Evolutionary conservation across 1,284 basidiomycete species (phyloP), one percentile per base, ranked within the genome.

Genomic region (Papiliotrema laurentii): DNA sequence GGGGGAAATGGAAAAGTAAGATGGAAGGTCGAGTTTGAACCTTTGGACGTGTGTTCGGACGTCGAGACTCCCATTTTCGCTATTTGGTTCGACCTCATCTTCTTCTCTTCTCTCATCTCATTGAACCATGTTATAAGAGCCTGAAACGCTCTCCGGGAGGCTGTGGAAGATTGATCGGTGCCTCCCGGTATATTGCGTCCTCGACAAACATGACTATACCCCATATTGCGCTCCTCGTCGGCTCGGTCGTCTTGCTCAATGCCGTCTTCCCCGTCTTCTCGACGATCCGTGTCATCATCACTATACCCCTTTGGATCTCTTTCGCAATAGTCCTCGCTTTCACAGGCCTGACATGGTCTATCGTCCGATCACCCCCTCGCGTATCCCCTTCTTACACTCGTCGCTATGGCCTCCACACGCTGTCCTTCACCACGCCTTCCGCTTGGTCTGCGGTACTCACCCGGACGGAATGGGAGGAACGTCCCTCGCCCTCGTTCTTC

Each of bases 371-470:
- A 27, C 27, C 33, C n/a, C 41, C n/a, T 6, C 41, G 26, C 6
- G 14, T 21, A 18, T 43, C 41, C 5, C 41, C 41, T 5, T 43
- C 41, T n/a, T 21, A 43, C 19, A 11, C 11, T 18, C 45, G 37
- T 16, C 45, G 45, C 21, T 27, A 42, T 34, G 46, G 46, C 9
- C 37, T 40, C 21, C 36, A 16, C 11, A 28, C 86, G 0, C 77
- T 91, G 41, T 79, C 81, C 2, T 92, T 93, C 75, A 88, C 88
- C 6, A 89, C 88, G 1, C 86, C 88, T 13, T 89, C 90, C 46
- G 89, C 89, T 35, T 93, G 89, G 89, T 86, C 90, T 63, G 87
- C 84, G 1, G 84, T 89, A 35, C 77, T 87, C 38, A 90, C 82
- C 35, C 81, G 88, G 24, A 86, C 85, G 9, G 81, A 85, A 66